Evolutionary conservation across 331 rosid genomes (phyloP).

Genomic region (Dryas integrifolia): DNA sequence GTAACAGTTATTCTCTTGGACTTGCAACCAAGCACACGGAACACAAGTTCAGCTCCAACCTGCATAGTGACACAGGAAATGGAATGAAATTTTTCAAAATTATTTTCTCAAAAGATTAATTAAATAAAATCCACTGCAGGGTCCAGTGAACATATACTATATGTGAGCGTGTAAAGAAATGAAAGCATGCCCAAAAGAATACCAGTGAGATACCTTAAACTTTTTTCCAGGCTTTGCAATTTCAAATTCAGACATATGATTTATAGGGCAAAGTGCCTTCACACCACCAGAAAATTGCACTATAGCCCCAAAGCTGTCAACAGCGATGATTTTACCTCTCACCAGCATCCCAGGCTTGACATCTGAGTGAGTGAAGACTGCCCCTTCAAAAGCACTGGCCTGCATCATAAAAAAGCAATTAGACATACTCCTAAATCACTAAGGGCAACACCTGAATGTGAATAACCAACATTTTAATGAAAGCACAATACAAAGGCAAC

Average conservation of each 20-base stretch:
- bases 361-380: slow-evolving; percentile 83
- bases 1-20: slow-evolving; percentile 94
- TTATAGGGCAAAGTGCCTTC: slow-evolving; percentile 91
- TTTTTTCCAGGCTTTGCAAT: slow-evolving; percentile 84
- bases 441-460: slow-evolving; percentile 7
- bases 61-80: slow-evolving; percentile 39
- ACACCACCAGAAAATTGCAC: slow-evolving; percentile 96
- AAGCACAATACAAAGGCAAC: not conserved
- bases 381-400: slow-evolving; percentile 88
- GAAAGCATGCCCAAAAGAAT: not conserved
- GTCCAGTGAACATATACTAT: not conserved
- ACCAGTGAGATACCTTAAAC: slow-evolving; percentile 56
- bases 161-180: not conserved
- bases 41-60: slow-evolving; percentile 86
- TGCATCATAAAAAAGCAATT: slow-evolving; percentile 29
- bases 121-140: slow-evolving; percentile 6
- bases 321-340: slow-evolving; percentile 72
- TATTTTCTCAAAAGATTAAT: not conserved
- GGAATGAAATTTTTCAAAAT: slow-evolving; percentile 17
- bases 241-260: slow-evolving; percentile 96
- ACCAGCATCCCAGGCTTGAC: slow-evolving; percentile 90
- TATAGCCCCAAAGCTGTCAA: slow-evolving; percentile 85
- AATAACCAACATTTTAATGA: not conserved
- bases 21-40: slow-evolving; percentile 95
- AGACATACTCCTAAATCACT: slow-evolving; percentile 13